Base-by-base conservation (phyloP, 495 filamentous ascomycete species). In the Darksidea phi region DNA sequence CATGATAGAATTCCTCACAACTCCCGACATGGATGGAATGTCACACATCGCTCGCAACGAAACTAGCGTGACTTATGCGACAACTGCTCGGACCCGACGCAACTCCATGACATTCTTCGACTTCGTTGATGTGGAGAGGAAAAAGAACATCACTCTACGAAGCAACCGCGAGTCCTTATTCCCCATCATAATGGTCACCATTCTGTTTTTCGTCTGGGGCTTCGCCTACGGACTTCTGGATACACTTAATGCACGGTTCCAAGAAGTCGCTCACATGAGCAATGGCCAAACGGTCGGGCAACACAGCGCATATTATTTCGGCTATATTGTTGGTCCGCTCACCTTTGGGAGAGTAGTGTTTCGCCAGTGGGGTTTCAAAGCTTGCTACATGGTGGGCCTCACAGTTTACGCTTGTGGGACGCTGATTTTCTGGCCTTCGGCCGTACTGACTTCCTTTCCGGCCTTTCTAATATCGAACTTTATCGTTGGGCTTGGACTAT, bases 81-180 rank as follows among this genome's bases (percentile, higher is more conserved):
- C 67, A n/a, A 61, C 49, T 52, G 37, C 38, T 50, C 45, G 66
- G 51, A 74, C 41, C 66, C 68, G 36, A 63, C 69, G 42, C 67
- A 72, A 59, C 70, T 78, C 71, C 17, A 59, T 69, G 4, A 81
- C 77, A 0, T 82, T 85, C 63, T 92, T 93, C 70, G 89, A 90
- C 38, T 96, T 96, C 66, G 88, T 95, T 59, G 89, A 91, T 62
- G 85, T 94, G 79, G 82, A 81, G n/a, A 55, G 79, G 20, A 85
- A 86, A 10, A 89, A 89, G 69, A 90, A 86, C 71, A 90, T 96
- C 84, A 68, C 74, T 6, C 48, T 73, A 2, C 68, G 74, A 67
- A 74, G 63, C 1, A 71, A 66, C 46, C 50, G 64, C 8, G 71
- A 77, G 45, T 75, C 71, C 4, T 11, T 75, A 8, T 74, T 74